Conservation (phyloP, 108 stramenopile genomes). For the Nannochloropsis granulata region DNA sequence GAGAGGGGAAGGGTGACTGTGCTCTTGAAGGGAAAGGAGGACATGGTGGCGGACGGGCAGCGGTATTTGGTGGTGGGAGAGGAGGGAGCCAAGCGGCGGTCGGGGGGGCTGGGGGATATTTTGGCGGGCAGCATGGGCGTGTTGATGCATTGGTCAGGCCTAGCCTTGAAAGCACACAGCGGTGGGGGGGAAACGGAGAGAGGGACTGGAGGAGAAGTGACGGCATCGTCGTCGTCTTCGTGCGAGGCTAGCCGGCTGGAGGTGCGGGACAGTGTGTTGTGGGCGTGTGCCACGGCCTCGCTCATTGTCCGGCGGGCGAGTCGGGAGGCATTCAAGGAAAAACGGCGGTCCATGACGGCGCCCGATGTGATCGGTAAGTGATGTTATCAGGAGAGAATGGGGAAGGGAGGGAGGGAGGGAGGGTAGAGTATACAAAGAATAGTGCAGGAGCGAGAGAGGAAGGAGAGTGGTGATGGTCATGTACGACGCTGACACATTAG, state of each 20-base stretch:
- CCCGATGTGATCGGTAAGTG: background rate
- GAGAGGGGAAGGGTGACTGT: constrained; percentile 38
- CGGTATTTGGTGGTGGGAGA: constrained; percentile 45
- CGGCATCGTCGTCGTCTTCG: no score
- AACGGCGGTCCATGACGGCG: constrained; percentile 11
- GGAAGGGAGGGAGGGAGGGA: no score
- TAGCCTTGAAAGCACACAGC: background rate
- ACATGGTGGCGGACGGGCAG: constrained; percentile 33
- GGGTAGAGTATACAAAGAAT: no score
- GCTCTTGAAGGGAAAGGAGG: constrained; percentile 46
- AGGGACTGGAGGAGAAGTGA: background rate
- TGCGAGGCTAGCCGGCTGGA: background rate
- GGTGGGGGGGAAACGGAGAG: background rate
- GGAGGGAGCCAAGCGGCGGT: constrained; percentile 69
- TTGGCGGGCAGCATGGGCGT: constrained; percentile 42
- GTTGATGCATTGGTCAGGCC: background rate
- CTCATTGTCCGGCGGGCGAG: constrained; percentile 1
- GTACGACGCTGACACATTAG: no score
- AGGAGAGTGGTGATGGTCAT: no score
- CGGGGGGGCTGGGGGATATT: constrained; percentile 93
- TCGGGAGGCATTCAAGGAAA: background rate
- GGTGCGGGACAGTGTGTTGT: background rate
- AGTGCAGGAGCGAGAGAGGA: no score
- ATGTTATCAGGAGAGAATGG: no score
- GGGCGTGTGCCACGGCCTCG: constrained; percentile 8